Base-by-base conservation (phyloP, 2,329 filamentous ascomycete genomes). In the Colletotrichum melonis region DNA sequence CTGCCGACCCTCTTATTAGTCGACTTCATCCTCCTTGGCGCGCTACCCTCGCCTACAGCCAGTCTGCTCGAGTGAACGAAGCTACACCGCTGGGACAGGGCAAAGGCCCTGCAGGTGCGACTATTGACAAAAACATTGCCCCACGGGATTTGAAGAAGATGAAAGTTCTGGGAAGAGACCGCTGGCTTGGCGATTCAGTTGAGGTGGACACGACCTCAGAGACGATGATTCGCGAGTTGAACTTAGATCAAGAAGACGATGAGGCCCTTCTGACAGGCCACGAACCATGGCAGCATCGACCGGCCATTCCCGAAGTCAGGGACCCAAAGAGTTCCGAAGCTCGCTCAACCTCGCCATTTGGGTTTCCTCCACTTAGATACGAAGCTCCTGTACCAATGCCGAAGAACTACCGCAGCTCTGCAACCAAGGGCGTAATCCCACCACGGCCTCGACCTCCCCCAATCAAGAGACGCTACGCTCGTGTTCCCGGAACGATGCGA, bases 11-110 rank as follows among this genome's bases (percentile, higher is more conserved):
- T 1, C 67, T 81, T 26, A 63, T 85, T 2, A 81, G 80, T 2
- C 79, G 78, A n/a, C 75, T 84, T 0, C 82, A 85, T 28, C 75
- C 78, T 7, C 82, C 81, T 1, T 80, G 77, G 73, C 79, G 83
- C 16, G 74, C 78, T 9, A 49, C 75, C 4, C n/a, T 55, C 0
- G 4, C 5, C 1, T 75, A 67, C 38, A 75, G 72, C 22, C 69
- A 67, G 63, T 73, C 69, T 9, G 64, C 59, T n/a, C 69, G 69
- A 42, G 73, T 69, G 14, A 69, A 73, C 16, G 46, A 35, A 14
- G 26, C 35, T 26, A 65, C 60, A 1, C 16, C 19, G 5, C 28
- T 74, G 14, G 73, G 73, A 32, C 19, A 22, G 22, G 38, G 62
- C 54, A 5, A 54, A 5, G 65, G 59, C 16, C 38, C 72, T 4